A percentile compares a stretch with the other conserved stretches of the same genome.
phyloP scores from a whole-genome alignment of 2,329 filamentous ascomycete genomes.

The Talaromyces piceae region DNA sequence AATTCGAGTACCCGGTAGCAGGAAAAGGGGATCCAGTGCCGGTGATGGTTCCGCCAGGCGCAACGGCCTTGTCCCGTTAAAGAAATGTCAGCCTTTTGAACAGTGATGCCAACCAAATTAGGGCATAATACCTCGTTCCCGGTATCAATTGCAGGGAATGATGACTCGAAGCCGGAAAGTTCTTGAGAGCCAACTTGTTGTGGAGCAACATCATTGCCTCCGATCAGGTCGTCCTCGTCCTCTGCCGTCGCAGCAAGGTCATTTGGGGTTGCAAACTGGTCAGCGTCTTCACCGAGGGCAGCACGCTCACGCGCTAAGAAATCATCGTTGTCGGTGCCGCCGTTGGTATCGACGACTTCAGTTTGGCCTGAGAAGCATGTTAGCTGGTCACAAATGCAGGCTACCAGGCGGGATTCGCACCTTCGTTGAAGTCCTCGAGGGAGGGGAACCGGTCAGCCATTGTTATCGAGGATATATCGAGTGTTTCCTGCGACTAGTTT shows the following conservation, averaged over 20 bases:
- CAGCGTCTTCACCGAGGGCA: slow-evolving; percentile 81
- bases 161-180: slow-evolving; percentile 68
- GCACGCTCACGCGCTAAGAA: slow-evolving; percentile 91
- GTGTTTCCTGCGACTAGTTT: neutral
- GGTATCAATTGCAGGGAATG: slow-evolving; percentile 77
- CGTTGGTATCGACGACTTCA: slow-evolving; percentile 24
- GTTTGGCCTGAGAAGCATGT: slow-evolving; percentile 27
- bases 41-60: slow-evolving; percentile 72
- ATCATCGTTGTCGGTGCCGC: slow-evolving; percentile 59
- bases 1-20: slow-evolving; percentile 43
- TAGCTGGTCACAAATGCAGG: slow-evolving; percentile 18
- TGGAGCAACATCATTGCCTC: slow-evolving; percentile 37
- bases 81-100: slow-evolving; percentile 14
- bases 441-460: slow-evolving; percentile 78
- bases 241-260: slow-evolving; percentile 56
- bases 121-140: slow-evolving; percentile 59
- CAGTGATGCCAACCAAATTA: slow-evolving; percentile 2
- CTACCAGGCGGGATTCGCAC: slow-evolving; percentile 22
- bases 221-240: slow-evolving; percentile 63
- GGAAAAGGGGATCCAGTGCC: slow-evolving; percentile 55
- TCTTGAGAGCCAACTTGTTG: slow-evolving; percentile 31
- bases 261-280: slow-evolving; percentile 74
- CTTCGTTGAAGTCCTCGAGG: slow-evolving; percentile 66
- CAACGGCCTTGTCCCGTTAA: slow-evolving; percentile 51
- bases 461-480: slow-evolving; percentile 13